Conservation (phyloP, 2,329 filamentous ascomycete genomes). For the Epichloe gansuensis region DNA sequence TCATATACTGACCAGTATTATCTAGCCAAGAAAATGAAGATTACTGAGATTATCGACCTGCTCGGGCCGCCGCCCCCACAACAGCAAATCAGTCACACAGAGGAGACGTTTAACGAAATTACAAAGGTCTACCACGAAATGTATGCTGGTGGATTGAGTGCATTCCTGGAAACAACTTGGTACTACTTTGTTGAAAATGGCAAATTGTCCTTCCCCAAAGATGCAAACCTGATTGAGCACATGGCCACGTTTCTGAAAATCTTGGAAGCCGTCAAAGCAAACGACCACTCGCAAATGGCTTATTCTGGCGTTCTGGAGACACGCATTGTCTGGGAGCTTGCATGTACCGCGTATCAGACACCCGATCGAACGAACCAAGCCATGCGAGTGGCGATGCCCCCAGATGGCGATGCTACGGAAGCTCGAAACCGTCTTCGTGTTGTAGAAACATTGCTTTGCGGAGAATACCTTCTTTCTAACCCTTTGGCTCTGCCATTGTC, state of each 20-base stretch:
- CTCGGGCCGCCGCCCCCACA: constrained; percentile 47
- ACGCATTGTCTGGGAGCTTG: constrained; percentile 47
- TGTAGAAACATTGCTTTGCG: constrained; percentile 64
- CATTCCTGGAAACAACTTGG: constrained; percentile 74
- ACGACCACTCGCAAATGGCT: constrained; percentile 38
- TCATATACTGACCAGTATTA: constrained; percentile 5
- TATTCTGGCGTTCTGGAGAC: constrained; percentile 43
- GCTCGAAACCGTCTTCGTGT: constrained; percentile 60
- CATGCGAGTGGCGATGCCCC: constrained; percentile 25
- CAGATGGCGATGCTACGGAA: constrained; percentile 47
- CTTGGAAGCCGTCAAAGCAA: constrained; percentile 34
- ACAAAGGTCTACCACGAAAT: constrained; percentile 60
- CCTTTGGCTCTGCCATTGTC: constrained; percentile 38
- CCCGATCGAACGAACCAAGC: constrained; percentile 23
- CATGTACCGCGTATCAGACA: constrained; percentile 32
- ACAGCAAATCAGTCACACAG: constrained; percentile 36
- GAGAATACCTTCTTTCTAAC: constrained; percentile 49
- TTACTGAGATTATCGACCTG: constrained; percentile 57
- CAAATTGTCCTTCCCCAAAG: constrained; percentile 32
- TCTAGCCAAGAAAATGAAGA: constrained; percentile 43
- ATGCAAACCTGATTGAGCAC: constrained; percentile 49
- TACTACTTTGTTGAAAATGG: constrained; percentile 44
- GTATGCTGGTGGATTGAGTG: constrained; percentile 61
- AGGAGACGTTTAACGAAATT: constrained; percentile 49
- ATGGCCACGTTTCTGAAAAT: constrained; percentile 52